Percentiles rank a stretch among this genome's conserved stretches.
Conservation (phyloP, 2,329 filamentous ascomycete genomes). For the Cordyceps cateniannulata region DNA sequence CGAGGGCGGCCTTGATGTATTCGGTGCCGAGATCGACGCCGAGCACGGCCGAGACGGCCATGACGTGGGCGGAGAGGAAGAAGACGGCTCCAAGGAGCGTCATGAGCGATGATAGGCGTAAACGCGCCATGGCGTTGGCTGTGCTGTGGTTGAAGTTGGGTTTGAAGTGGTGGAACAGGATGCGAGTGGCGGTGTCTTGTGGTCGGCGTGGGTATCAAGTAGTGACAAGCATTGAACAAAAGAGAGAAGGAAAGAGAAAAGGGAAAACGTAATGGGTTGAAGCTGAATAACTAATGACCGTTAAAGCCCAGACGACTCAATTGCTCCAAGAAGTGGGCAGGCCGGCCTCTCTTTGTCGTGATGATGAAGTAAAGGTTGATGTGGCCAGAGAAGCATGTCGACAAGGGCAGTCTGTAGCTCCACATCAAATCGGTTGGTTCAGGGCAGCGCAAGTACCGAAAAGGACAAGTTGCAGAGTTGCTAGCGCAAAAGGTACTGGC, state of each 20-base stretch:
- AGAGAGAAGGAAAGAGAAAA: background rate
- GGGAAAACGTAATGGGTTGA: background rate
- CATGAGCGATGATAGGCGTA: slow-evolving; percentile 29
- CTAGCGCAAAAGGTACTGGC: background rate
- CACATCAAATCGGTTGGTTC: background rate
- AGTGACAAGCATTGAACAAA: background rate
- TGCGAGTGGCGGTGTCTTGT: background rate
- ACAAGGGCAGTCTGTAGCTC: background rate
- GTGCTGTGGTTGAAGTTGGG: background rate
- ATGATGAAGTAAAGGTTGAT: slow-evolving; percentile 7
- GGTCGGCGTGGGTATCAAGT: background rate
- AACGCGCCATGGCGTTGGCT: slow-evolving; percentile 25
- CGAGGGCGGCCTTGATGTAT: slow-evolving; percentile 91
- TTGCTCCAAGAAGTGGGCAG: background rate
- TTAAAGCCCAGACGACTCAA: background rate
- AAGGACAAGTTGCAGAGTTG: slow-evolving; percentile 30
- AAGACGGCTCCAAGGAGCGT: slow-evolving; percentile 33
- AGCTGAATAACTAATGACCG: background rate
- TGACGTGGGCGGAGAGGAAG: slow-evolving; percentile 36
- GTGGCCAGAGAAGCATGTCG: slow-evolving; percentile 11
- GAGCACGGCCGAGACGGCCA: slow-evolving; percentile 65
- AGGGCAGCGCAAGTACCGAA: slow-evolving; percentile 17
- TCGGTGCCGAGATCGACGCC: slow-evolving; percentile 93
- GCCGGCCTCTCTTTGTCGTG: background rate
- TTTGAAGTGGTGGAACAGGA: background rate